Base-by-base conservation (phyloP, 352 stramenopile species). In the Globisporangium abappressorium region DNA sequence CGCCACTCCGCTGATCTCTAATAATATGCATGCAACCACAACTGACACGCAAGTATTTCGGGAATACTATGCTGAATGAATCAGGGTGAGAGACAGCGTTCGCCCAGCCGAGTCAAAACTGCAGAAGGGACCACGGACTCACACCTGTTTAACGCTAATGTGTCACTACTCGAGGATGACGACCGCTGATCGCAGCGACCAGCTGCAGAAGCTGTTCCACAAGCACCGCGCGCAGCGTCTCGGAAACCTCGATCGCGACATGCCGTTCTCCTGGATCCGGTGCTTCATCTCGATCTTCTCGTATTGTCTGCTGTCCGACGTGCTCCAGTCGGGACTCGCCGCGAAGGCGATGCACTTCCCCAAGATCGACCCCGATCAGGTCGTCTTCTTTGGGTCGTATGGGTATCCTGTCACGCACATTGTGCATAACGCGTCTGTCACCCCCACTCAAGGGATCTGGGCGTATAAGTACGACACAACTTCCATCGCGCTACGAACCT, bases 381-480 rank as follows among this genome's bases (percentile, higher is more conserved):
- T 56, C 26, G 30, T 64, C 38, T 64, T 56, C 41, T 56, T 64
- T 56, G 41, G 58, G 5, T 22, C 58, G 6, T 64, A 56, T 8
- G 58, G 6, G 6, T 64, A 64, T 15, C 22, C 41, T 15, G 41
- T 64, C n/a, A 41, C 58, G 5, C 58, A 56, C 11, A n/a, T 55
- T 55, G 28, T 20, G 24, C 49, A 26, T 24, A 41, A 58, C 15
- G 53, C 33, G 26, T 36, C 54, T 9, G 18, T 34, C n/a, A 33
- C 18, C 22, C 18, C 38, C 24, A 56, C 15, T 18, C 41, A 64
- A 24, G 47, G 9, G 14, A 20, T 43, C 41, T 77, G 68, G 71
- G 36, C 22, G 43, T 77, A 68, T 57, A 77, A 77, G 56, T 77
- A 74, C 60, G 71, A 72, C 51, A 70, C 64, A n/a, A 77, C 68